Conservation (phyloP, 371 early-diverging fungal genomes). For the Nematocida sp. region DNA sequence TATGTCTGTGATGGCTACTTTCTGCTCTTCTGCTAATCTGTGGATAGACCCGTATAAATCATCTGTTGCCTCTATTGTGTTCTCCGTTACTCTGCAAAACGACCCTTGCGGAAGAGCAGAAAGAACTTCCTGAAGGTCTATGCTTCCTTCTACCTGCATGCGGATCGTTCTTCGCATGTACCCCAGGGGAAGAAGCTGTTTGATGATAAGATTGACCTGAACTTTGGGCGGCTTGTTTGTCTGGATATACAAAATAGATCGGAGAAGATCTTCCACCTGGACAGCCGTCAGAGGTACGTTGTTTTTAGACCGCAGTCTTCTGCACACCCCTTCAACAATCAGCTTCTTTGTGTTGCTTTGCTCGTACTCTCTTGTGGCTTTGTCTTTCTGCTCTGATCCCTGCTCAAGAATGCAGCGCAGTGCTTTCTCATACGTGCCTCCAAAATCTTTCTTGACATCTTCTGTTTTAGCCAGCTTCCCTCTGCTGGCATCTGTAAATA, state of each 20-base stretch:
- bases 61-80: slow-evolving; percentile 16
- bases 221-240: slow-evolving; percentile 40
- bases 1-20: slow-evolving; percentile 2
- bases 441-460: slow-evolving; percentile 17
- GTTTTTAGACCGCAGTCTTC: slow-evolving; percentile 35
- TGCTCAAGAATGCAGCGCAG: slow-evolving; percentile 52
- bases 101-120: slow-evolving; percentile 20
- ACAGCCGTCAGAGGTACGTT: slow-evolving; percentile 10
- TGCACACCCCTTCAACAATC: slow-evolving; percentile 51
- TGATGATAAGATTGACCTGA: slow-evolving; percentile 56
- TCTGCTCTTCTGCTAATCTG: slow-evolving; percentile 5
- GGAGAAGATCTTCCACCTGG: slow-evolving; percentile 37
- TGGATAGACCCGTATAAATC: slow-evolving; percentile 38
- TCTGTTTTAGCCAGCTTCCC: slow-evolving; percentile 54
- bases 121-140: background rate
- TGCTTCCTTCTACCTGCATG: slow-evolving; percentile 17
- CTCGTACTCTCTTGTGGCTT: slow-evolving; percentile 54
- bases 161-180: slow-evolving; percentile 47
- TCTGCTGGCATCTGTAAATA: slow-evolving; percentile 57
- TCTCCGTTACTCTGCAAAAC: background rate
- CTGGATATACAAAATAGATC: slow-evolving; percentile 32
- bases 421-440: slow-evolving; percentile 8
- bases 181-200: slow-evolving; percentile 54
- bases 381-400: slow-evolving; percentile 59
- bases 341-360: slow-evolving; percentile 47